Percentiles rank a stretch among this genome's conserved stretches.
Evolutionary conservation across 345 rosid species (phyloP).

Genomic region (Ceriops tagal): DNA sequence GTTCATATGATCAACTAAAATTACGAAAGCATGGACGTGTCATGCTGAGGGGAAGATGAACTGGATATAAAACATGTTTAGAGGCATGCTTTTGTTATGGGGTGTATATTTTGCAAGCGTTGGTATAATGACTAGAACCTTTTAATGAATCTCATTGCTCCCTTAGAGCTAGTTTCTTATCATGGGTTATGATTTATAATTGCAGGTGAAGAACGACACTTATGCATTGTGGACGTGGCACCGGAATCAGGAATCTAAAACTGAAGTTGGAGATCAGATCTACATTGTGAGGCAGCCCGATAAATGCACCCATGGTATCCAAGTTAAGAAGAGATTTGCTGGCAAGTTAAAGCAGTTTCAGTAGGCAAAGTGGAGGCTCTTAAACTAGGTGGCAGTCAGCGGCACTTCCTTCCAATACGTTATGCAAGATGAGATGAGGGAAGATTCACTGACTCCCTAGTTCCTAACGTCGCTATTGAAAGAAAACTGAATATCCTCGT

Average conservation of each 20-base stretch:
- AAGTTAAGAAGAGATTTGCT: background rate
- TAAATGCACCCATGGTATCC: constrained; percentile 28
- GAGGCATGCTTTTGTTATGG: no score
- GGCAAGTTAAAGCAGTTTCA: background rate
- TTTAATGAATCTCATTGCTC: no score
- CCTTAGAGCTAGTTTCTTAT: no score
- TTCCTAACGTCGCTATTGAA: background rate
- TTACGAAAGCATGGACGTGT: no score
- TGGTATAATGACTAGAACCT: no score
- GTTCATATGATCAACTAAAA: no score
- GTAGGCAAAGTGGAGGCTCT: background rate
- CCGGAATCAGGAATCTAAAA: constrained; percentile 64
- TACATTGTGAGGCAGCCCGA: constrained; percentile 81
- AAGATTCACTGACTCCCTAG: background rate
- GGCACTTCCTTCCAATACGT: background rate
- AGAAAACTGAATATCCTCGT: background rate
- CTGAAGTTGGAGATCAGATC: constrained; percentile 60
- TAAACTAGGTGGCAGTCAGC: background rate
- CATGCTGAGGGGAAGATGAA: no score
- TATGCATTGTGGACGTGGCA: constrained; percentile 91
- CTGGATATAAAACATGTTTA: no score
- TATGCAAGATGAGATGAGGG: background rate
- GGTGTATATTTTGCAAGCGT: no score
- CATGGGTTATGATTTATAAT: no score
- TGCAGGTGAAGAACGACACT: constrained; percentile 79